Evolutionary conservation across 2,329 filamentous ascomycete genomes (phyloP).

Genomic region (Metarhizium robertsii): DNA sequence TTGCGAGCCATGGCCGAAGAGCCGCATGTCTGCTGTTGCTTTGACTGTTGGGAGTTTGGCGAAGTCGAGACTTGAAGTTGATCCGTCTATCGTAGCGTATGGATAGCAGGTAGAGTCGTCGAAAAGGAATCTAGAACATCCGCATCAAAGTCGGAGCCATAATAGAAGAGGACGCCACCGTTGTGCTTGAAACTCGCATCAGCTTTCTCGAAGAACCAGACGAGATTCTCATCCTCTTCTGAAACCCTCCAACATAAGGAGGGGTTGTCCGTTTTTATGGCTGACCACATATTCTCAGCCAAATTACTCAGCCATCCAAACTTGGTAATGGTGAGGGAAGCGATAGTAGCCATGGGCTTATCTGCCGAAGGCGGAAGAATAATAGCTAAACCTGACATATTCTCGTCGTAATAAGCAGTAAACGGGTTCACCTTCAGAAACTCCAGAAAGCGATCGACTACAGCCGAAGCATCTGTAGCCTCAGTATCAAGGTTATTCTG

Average conservation of each 20-base stretch:
- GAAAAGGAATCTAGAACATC: too few relatives aligned
- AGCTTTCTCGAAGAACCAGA: constrained; percentile 97
- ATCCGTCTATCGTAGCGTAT: too few relatives aligned
- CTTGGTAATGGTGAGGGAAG: constrained; percentile 89
- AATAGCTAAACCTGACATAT: constrained; percentile 85
- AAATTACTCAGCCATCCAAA: constrained; percentile 91
- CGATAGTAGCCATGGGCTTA: constrained; percentile 67
- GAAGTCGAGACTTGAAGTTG: too few relatives aligned
- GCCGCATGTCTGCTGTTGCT: too few relatives aligned
- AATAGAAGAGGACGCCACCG: constrained; percentile 93
- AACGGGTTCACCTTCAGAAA: constrained; percentile 70
- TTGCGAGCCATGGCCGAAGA: too few relatives aligned
- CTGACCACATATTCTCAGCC: constrained; percentile 87
- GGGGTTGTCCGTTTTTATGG: constrained; percentile 87
- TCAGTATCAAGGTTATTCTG: constrained; percentile 52
- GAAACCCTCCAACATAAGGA: constrained; percentile 94
- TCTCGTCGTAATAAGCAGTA: constrained; percentile 89
- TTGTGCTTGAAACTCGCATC: constrained; percentile 81
- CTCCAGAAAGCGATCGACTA: constrained; percentile 79
- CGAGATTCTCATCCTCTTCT: constrained; percentile 90
- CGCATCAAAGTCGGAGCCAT: constrained; percentile 61
- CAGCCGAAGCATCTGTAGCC: constrained; percentile 58
- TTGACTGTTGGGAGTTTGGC: too few relatives aligned
- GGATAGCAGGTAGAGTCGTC: too few relatives aligned
- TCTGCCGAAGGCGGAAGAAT: constrained; percentile 66